Conservation (phyloP, 257 asterid species). For the Gentiana dahurica region DNA sequence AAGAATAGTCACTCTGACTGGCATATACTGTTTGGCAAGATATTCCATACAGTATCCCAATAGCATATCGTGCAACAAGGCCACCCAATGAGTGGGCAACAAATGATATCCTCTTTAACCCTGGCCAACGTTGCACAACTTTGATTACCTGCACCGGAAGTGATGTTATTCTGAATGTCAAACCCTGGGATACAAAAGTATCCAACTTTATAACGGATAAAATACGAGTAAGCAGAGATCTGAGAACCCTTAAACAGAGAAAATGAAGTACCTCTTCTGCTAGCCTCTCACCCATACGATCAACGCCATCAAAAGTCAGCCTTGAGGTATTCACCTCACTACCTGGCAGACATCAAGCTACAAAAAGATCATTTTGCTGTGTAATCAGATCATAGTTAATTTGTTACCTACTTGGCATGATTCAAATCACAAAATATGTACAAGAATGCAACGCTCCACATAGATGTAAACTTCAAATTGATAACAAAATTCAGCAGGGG, state of each 20-base stretch:
- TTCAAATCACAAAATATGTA: too few relatives aligned
- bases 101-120: constrained; percentile 62
- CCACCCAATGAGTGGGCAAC: constrained; percentile 97
- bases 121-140: constrained; percentile 67
- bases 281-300: constrained; percentile 84
- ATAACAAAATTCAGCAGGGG: too few relatives aligned
- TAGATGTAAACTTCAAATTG: too few relatives aligned
- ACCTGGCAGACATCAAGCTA: constrained; percentile 38
- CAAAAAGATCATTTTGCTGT: constrained; percentile 8
- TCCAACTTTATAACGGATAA: too few relatives aligned
- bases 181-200: too few relatives aligned
- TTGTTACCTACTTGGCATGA: too few relatives aligned
- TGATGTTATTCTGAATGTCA: constrained; percentile 1
- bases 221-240: too few relatives aligned
- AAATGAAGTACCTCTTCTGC: constrained; percentile 74
- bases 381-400: neutral
- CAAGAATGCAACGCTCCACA: too few relatives aligned
- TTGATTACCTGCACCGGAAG: constrained; percentile 69
- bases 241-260: too few relatives aligned
- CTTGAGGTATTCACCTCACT: constrained; percentile 69
- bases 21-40: constrained; percentile 17
- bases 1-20: constrained; percentile 16
- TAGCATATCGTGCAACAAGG: constrained; percentile 83
- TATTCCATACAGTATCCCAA: constrained; percentile 51
- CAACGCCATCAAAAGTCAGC: constrained; percentile 92